Evolutionary conservation across 1,284 basidiomycete species (phyloP).

Genomic region (Leccinum variabile): DNA sequence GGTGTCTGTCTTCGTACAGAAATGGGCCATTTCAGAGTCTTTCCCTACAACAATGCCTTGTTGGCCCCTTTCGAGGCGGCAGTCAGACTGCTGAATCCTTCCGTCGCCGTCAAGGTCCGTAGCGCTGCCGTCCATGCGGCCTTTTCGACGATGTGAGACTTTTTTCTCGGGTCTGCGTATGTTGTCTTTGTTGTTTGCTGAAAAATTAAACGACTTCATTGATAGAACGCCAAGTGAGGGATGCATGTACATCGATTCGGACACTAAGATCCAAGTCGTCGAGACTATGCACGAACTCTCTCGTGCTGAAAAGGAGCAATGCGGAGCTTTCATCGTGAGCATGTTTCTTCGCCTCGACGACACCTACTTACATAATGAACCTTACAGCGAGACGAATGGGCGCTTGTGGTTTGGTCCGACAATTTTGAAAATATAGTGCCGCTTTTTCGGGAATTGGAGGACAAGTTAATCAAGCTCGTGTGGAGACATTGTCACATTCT

Average conservation of each 20-base stretch:
- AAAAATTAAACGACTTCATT: neutral
- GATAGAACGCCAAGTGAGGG: constrained; percentile 13
- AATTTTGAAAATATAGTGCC: constrained; percentile 69
- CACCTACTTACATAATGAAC: constrained; percentile 2
- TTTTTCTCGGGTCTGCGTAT: neutral
- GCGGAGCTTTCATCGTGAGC: constrained; percentile 77
- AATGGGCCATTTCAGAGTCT: constrained; percentile 63
- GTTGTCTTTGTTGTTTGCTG: neutral
- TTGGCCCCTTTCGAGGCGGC: constrained; percentile 71
- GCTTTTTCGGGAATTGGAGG: constrained; percentile 72
- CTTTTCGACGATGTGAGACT: constrained; percentile 43
- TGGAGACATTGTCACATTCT: constrained; percentile 49
- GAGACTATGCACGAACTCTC: constrained; percentile 67
- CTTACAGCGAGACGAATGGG: constrained; percentile 65
- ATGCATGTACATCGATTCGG: constrained; percentile 61
- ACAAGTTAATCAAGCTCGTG: constrained; percentile 75
- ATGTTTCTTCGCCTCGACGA: neutral
- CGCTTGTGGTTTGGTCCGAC: constrained; percentile 78
- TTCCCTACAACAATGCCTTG: constrained; percentile 67
- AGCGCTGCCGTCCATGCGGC: constrained; percentile 81
- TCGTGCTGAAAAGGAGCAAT: constrained; percentile 79
- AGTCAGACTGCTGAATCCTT: constrained; percentile 70
- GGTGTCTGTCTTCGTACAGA: constrained; percentile 69
- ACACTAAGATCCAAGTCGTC: constrained; percentile 72
- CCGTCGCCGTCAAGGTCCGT: constrained; percentile 78